Base-by-base conservation (phyloP, 2,329 filamentous ascomycete genomes). In the Penicillium sp. region DNA sequence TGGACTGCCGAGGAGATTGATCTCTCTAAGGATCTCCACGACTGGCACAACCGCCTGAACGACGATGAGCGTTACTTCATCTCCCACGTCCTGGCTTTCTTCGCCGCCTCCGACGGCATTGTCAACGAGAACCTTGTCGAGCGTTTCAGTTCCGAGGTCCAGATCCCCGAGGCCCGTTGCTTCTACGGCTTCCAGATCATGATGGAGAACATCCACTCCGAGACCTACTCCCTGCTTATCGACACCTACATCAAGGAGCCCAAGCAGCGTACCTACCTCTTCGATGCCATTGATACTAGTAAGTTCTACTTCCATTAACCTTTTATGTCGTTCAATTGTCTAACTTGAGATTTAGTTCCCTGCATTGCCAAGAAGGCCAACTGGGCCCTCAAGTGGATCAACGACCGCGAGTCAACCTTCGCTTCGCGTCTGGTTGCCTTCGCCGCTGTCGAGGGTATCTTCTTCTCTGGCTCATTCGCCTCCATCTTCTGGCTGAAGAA, bases 171-270 rank as follows among this genome's bases (percentile, higher is more conserved):
- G 81, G 94, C 94, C 64, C 92, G 94, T 72, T 99, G 94, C 87
- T 99, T 99, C 85, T 99, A 99, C 78, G 94, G 94, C 65, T 99
- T 99, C 86, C 94, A 99, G 83, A 97, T 97, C 82, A 99, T 99
- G 94, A 97, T 99, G 91, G 94, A 99, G 85, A 99, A 99, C 82
- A 96, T 99, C 72, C 94, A 99, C 85, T 97, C 94, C 17, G 94
- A 99, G 83, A 99, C 94, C 54, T 99, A 99, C 86, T 97, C 93
- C 21, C 88, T 99, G 37, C 88, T 99, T 75, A 99, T 99, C 76
- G 94, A 99, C 78, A 97, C 93, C 62, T 99, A 99, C 80, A 96
- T 99, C 81, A 97, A 95, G 84, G 94, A 99, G 82, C 90, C 91
- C 62, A 89, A 90, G 75, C 93, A 99, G 82, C 88, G 91, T 69